Percentiles rank a stretch among this genome's conserved stretches.
Evolutionary conservation across 805 yeast genomes (phyloP).

Genomic region (Wickerhamomyces bisporus): DNA sequence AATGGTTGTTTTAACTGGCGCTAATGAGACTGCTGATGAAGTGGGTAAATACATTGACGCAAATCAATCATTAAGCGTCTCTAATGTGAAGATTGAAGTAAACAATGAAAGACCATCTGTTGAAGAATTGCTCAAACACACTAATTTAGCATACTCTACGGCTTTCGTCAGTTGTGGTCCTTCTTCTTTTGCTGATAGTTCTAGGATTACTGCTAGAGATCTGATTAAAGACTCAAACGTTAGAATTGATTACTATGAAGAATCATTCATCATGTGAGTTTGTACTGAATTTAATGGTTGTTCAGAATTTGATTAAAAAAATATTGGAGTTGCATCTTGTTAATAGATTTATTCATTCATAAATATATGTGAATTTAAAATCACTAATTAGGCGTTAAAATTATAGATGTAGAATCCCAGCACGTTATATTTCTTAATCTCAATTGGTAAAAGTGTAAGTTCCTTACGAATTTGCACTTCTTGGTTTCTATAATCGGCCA

Average conservation of each 20-base stretch:
- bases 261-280: conserved; percentile 24
- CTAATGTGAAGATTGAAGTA: not conserved
- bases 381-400: no score
- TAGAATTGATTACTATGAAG: conserved; percentile 28
- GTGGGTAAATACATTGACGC: conserved; percentile 4
- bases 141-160: conserved; percentile 34
- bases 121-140: conserved; percentile 8
- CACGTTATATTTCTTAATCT: no score
- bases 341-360: no score
- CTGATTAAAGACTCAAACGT: conserved; percentile 27
- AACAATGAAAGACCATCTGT: conserved; percentile 13
- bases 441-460: no score
- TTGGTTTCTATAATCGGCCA: no score
- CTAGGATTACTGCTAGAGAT: conserved; percentile 43
- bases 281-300: no score
- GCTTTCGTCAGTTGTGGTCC: conserved; percentile 63
- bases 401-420: no score
- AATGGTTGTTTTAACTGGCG: conserved; percentile 14
- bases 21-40: not conserved
- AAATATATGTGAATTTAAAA: no score
- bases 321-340: no score
- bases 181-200: conserved; percentile 47
- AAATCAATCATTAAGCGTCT: conserved; percentile 3
- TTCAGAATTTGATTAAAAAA: no score
- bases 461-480: no score